These are phyloP conservation scores for Wallacemonas sp. DNA, from an alignment of 208 protist genomes.

Conservation along the genomic window DNA sequence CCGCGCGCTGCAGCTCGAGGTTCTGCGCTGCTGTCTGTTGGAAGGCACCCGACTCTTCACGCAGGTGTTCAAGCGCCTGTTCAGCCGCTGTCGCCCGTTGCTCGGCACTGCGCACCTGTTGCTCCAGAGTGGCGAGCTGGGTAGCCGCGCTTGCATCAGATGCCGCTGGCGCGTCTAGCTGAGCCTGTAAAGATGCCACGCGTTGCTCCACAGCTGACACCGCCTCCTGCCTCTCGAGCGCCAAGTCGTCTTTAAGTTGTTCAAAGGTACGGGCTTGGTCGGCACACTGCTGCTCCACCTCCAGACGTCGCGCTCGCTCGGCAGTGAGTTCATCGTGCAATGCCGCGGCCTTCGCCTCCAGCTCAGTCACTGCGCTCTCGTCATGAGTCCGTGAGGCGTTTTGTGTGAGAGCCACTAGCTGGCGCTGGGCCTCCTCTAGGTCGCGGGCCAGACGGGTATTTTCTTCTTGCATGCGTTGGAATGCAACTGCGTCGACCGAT, in stretches of 20 bases:
- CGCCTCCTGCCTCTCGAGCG: neutral
- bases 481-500: too few relatives aligned
- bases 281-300: too few relatives aligned
- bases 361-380: neutral
- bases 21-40: neutral
- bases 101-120: conserved; percentile 10
- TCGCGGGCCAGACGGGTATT: neutral
- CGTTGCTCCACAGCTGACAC: too few relatives aligned
- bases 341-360: neutral
- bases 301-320: too few relatives aligned
- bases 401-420: conserved; percentile 2
- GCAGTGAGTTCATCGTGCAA: neutral
- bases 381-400: neutral
- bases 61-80: neutral
- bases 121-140: neutral
- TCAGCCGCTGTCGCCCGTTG: neutral
- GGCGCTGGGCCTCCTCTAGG: conserved; percentile 4
- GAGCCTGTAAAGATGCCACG: neutral
- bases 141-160: neutral
- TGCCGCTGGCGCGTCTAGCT: neutral
- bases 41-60: neutral
- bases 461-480: neutral
- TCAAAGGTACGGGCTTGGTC: too few relatives aligned
- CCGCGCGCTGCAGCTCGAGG: neutral
- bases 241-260: neutral